These are phyloP conservation scores for Ganoderma sp. DNA, from an alignment of 1,284 basidiomycete genomes.

Conservation along the genomic window DNA sequence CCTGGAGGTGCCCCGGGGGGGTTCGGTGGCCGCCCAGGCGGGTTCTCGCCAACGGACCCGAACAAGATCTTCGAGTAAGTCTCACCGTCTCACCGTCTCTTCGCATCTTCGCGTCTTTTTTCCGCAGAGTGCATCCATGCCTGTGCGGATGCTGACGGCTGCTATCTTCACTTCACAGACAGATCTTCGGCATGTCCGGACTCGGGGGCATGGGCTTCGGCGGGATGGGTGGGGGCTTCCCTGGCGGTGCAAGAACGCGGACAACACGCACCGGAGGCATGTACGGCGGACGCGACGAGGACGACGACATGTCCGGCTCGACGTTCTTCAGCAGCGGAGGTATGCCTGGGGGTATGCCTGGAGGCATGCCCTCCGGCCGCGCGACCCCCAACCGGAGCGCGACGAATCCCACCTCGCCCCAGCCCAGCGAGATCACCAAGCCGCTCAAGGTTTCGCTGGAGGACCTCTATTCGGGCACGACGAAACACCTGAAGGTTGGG, in stretches of 20 bases:
- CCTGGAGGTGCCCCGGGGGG: conserved; percentile 45
- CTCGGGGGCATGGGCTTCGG: conserved; percentile 51
- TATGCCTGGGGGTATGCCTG: conserved; percentile 57
- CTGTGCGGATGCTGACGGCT: conserved; percentile 32
- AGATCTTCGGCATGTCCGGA: conserved; percentile 64
- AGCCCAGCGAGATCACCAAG: conserved; percentile 72
- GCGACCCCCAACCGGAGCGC: conserved; percentile 30
- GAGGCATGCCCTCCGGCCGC: conserved; percentile 54
- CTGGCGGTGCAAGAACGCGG: conserved; percentile 42
- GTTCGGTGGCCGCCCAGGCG: conserved; percentile 47
- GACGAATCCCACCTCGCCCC: conserved; percentile 43
- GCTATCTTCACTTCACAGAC: conserved; percentile 47
- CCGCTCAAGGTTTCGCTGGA: conserved; percentile 89
- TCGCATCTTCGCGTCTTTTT: too few species aligned
- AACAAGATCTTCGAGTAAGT: conserved; percentile 91
- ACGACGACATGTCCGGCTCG: conserved; percentile 55
- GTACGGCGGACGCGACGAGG: conserved; percentile 50
- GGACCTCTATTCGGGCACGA: conserved; percentile 89
- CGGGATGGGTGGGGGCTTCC: conserved; percentile 43
- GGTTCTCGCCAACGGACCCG: conserved; percentile 83
- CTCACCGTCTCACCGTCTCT: background rate
- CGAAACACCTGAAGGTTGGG: conserved; percentile 90
- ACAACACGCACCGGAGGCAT: conserved; percentile 37
- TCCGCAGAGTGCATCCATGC: conserved; percentile 28
- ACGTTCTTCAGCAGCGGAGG: conserved; percentile 45